These are phyloP conservation scores for Pelargonium nanum DNA, from an alignment of 345 rosid species.

Conservation along the genomic window DNA sequence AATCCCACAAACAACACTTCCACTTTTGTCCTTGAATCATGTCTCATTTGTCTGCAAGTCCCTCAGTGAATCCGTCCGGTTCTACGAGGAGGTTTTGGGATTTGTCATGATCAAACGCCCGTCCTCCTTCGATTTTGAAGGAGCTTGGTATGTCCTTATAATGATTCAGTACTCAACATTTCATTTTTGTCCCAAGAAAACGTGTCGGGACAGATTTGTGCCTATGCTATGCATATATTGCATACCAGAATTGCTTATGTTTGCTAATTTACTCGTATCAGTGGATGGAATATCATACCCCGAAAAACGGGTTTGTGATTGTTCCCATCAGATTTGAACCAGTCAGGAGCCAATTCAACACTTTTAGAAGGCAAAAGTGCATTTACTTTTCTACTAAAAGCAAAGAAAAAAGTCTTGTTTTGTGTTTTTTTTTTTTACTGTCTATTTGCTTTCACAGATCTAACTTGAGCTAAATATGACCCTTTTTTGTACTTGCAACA, in stretches of 20 bases:
- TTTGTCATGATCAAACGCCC: conserved; percentile 43
- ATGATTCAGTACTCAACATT: too few relatives aligned
- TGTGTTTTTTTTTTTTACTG: background rate
- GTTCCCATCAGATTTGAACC: too few relatives aligned
- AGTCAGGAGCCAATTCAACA: background rate
- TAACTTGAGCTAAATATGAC: too few relatives aligned
- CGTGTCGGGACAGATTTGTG: too few relatives aligned
- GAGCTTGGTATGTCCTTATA: conserved; percentile 30
- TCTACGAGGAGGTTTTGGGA: conserved; percentile 38
- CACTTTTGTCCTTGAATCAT: conserved; percentile 29
- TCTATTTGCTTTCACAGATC: background rate
- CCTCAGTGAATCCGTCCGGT: conserved; percentile 21
- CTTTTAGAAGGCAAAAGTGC: background rate
- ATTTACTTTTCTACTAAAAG: background rate
- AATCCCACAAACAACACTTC: conserved; percentile 10
- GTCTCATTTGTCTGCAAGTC: conserved; percentile 40
- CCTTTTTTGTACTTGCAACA: background rate
- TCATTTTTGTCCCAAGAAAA: too few relatives aligned
- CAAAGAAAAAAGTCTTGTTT: background rate
- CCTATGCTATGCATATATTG: too few relatives aligned
- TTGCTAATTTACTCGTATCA: too few relatives aligned
- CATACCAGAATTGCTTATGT: too few relatives aligned
- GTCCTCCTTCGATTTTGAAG: conserved; percentile 39
- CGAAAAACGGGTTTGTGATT: too few relatives aligned
- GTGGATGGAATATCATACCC: too few relatives aligned